Evolutionary conservation across 495 filamentous ascomycete genomes (phyloP), one percentile per base, ranked within the genome.

Genomic region (Baudoinia panamericana): DNA sequence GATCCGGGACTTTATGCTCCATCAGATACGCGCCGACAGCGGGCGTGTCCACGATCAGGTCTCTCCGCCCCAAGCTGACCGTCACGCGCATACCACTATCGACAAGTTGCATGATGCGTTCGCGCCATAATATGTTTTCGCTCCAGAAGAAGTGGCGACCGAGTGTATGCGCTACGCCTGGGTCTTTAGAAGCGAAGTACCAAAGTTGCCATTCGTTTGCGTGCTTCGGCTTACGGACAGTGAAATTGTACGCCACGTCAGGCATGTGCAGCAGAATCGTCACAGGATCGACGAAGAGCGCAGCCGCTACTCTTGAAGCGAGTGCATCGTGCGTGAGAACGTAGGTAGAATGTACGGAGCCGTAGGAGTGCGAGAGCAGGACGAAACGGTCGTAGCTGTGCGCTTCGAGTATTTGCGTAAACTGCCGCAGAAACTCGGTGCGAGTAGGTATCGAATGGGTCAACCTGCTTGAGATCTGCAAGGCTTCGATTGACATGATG

Each of bases 41-140:
- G 29, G 57, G 50, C 2, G 74, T 74, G 51, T 80, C 58, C 6
- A 80, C 75, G 40, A 84, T 80, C 30, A 81, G 51, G 62, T 84
- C 79, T 48, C 59, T 59, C 5, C 70, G 70, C 11, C 67, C 62
- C 26, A 82, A 57, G 37, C 60, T 68, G 0, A 77, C 72, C 12
- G 67, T 70, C 30, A 74, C 63, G 43, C 62, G 63, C 30, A 66
- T 61, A 41, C 48, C 48, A 7, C 16, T 33, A 7, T 36, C 12
- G 20, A 50, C 29, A 13, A 46, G 30, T 13, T 39, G 20, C 22
- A 47, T 30, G 23, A 58, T 36, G 26, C 43, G 40, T 11, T 56
- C 51, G 2, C 46, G 45, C 54, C 54, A 59, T 10, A 59, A 30
- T 22, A 53, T 27, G 40, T 55, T 55, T 32, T 57, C 48, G 24